Base-by-base conservation (phyloP, 441 rosid genomes). In the Populus hybrid region DNA sequence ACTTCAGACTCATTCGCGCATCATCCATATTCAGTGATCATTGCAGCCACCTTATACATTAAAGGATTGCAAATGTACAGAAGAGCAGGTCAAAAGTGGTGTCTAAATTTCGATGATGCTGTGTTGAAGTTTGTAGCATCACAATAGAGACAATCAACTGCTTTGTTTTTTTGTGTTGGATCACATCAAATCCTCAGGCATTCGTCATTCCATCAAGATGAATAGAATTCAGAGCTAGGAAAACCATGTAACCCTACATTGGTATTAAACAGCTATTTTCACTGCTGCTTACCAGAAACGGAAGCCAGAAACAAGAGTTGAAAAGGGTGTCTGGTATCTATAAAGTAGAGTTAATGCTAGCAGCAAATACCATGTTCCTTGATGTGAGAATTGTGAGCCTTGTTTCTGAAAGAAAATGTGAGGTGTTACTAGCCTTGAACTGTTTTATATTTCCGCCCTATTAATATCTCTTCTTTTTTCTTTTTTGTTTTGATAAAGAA, bases 1-100 rank as follows among this genome's bases (percentile, higher is more conserved):
- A 42, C 59, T 67, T 64, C 84, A 67, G 46, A 67, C 83, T 61
- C 81, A 24, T 38, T 72, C 88, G 8, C 79, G 79, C 6, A 23
- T 80, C 14, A 66, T 86, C 69, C 82, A 72, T 35, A 66, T 83
- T 38, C 79, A 14, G 34, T 85, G 78, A 82, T 34, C 6, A 16
- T 59, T 4, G 26, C 9, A 24, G 23, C 50, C 40, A 53, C 24
- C 66, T 21, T 10, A 1, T 21, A 53, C 10, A 12, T 26, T 14
- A 34, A 57, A 72, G 34, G 40, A 64, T 66, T 5, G 3, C 16
- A 24, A 5, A 24, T 64, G 72, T 64, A 64, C 65, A 64, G 70
- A 61, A 35, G 28, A 75, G 59, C 28, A 11, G 10, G 14, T 40
- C 14, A 40, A 40, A 40, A 40, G 16, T 40, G 32, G 12, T 3